Evolutionary conservation across 257 asterid species (phyloP), one percentile per base, ranked within the genome.

Genomic region (Voacanga thouarsii): DNA sequence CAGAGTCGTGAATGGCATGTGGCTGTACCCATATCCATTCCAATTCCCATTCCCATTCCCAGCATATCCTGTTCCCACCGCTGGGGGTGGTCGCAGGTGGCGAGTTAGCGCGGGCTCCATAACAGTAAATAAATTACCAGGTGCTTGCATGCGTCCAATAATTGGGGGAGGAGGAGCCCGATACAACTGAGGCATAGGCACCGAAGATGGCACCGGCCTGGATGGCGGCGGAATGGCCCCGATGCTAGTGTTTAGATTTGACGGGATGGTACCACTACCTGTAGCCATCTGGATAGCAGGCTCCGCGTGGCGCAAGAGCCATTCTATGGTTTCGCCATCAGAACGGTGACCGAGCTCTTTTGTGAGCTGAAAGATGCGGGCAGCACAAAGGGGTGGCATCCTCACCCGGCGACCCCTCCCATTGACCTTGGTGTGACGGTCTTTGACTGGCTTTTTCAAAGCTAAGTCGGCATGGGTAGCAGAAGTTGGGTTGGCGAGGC

Each of bases 371-470:
- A 92, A 94, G 1, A 92, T 83, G 1, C 97, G 90, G 74, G 97
- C 96, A 59, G 98, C 98, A 71, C 90, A 86, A 33, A 88, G 82
- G 1, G 91, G 87, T 37, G 98, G 97, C 88, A 94, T 78, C 75
- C 98, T 84, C 18, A 94, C 91, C n/a, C 98, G 91, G 76, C 97
- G 90, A 44, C 95, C 93, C 49, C 97, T 88, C 6, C 98, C 98
- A 83, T 94, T 89, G 21, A 94, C 97, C 87, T 94, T 94, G 11
- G 87, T 82, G 87, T 92, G 98, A 68, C 98, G 97, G 77, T 91
- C 98, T 43, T 80, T 89, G 41, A 23, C 65, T 21, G 89, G 37
- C 4, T 10, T 50, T 28, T 68, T 83, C 33, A 19, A 19, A 39
- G 51, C 50, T 28, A 19, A 7, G 21, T 39, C 72, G 19, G 72